Conservation (phyloP, 1,284 basidiomycete genomes). For the Malassezia nana region DNA sequence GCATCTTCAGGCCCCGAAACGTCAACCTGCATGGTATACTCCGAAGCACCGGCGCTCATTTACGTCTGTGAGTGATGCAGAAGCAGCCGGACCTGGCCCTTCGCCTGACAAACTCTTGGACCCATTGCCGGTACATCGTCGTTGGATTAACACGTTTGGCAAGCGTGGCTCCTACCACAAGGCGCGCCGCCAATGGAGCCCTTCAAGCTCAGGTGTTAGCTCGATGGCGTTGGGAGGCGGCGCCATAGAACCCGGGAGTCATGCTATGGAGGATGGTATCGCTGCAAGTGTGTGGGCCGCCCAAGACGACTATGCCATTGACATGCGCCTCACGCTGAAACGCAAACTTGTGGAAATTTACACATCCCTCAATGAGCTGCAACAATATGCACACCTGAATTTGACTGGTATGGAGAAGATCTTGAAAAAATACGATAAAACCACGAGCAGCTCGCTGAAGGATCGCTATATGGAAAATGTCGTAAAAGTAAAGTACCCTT, state of each 20-base stretch:
- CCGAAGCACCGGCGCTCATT: conserved; percentile 7
- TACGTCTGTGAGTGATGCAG: conserved; percentile 3
- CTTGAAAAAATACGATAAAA: conserved; percentile 97
- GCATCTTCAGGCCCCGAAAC: neutral
- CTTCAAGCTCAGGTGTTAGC: neutral
- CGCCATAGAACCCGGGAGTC: conserved; percentile 19
- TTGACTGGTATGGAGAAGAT: conserved; percentile 92
- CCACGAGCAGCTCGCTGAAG: conserved; percentile 75
- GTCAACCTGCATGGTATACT: neutral
- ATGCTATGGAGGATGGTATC: conserved; percentile 47
- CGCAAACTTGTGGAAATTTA: conserved; percentile 79
- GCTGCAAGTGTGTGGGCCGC: conserved; percentile 58
- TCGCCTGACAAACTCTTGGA: neutral
- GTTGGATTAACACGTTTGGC: conserved; percentile 16
- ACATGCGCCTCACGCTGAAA: conserved; percentile 81
- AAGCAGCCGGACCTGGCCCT: neutral
- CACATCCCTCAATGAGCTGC: conserved; percentile 63
- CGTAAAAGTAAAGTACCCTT: conserved; percentile 52
- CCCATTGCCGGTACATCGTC: neutral
- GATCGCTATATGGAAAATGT: conserved; percentile 66
- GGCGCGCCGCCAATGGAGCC: neutral
- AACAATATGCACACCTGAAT: conserved; percentile 88
- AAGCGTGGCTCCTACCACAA: conserved; percentile 8
- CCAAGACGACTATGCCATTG: conserved; percentile 72
- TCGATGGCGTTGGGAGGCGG: conserved; percentile 23